Evolutionary conservation across 345 rosid genomes (phyloP), one percentile per base, ranked within the genome.

Genomic region (Euphorbia tirucalli): DNA sequence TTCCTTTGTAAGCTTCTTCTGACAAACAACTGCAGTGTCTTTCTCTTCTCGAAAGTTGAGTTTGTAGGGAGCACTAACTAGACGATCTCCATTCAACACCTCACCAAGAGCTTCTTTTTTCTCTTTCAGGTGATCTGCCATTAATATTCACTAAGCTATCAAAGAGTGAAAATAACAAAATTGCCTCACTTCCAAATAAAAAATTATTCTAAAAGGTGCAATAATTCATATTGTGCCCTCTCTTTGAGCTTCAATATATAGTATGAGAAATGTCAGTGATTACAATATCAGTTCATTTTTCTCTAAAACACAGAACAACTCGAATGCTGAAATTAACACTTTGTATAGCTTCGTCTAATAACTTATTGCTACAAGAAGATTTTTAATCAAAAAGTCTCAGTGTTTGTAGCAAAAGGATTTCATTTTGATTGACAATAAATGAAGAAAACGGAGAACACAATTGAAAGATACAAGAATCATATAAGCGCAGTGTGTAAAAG

Each of bases 31-130:
- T 64, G 66, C 74, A 1, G 77, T 69, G 49, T 68, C 74, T 58
- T 73, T 78, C 10, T 73, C 71, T n/a, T 58, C 66, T 35, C 66
- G 5, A 43, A 78, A 78, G 35, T 78, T 72, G 13, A 78, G 81
- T 57, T 69, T 63, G 66, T 78, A 78, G 5, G 77, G 81, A 28
- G 81, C 77, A 58, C 66, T 78, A 7, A 78, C 81, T 28, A 78
- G 61, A 7, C 77, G 81, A 58, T 78, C 81, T 18, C 77, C 81
- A 37, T 78, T 78, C 64, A 78, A 49, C 21, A 78, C 71, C 67
- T 78, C 81, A 68, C 81, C 81, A 18, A 78, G 81, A 37, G 81
- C 81, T 64, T 78, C 81, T 56, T 64, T 78, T 28, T 78, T 78
- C 64, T 78, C 81, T 28, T 73, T 73, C 61, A 22, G 39, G 39